Base-by-base conservation (phyloP, 306 rosid species). In the Ceratonia siliqua region DNA sequence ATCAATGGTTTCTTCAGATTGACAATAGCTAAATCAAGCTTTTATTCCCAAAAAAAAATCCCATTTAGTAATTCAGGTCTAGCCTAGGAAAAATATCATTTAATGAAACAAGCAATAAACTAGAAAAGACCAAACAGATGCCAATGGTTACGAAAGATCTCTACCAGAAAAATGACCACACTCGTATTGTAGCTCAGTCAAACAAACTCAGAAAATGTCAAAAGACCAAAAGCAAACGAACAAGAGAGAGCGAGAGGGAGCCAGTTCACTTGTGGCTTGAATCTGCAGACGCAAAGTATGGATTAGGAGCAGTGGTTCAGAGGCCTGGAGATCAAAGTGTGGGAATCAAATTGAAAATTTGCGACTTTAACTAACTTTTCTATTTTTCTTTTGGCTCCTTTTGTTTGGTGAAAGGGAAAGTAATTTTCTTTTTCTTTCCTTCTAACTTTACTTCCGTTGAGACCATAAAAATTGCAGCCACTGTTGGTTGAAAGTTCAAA, bases 331-430 rank as follows among this genome's bases (percentile, higher is more conserved):
- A 78, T 74, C 74, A 57, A 57, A 78, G 61, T 10, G 64, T 49
- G 45, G 59, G 81, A 77, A 82, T 85, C 85, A 65, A 81, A 59
- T 71, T 24, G 52, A 83, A 86, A 86, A 75, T 65, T 61, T 53
- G 35, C 21, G 12, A 81, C 84, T 78, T 86, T 72, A 62, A 58
- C 77, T 56, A 62, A 58, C 81, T 76, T 39, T 48, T 27, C 46
- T 52, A 52, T 53, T 42, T 5, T 52, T 28, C 62, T 70, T 71
- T 62, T 55, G 38, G 86, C 59, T 28, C 62, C 74, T 71, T 62
- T 55, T 46, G 86, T 56, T 79, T 83, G 84, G 78, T 50, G 45
- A 81, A 83, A 83, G 86, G 74, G 79, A 77, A 75, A 89, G 94
- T 77, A 30, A 67, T 48, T 79, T 28, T 25, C 81, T 83, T 81